Percentiles rank a stretch among this genome's conserved stretches.
Evolutionary conservation across 2,329 filamentous ascomycete genomes (phyloP).

Genomic region (Orbilia quercus): DNA sequence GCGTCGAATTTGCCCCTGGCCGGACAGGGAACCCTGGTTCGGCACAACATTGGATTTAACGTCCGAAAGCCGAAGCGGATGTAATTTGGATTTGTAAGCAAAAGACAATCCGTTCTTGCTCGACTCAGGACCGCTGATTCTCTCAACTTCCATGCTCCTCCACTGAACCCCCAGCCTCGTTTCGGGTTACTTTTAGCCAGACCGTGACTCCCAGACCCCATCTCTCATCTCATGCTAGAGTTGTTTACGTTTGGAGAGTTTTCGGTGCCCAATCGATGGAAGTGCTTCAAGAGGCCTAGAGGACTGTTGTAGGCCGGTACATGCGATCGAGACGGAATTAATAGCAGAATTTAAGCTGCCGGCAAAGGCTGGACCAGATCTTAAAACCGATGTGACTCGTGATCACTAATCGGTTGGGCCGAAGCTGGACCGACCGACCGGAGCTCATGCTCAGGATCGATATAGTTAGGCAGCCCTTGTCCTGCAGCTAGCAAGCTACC

Average conservation of each 20-base stretch:
- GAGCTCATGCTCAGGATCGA: conserved; percentile 24
- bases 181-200: conserved; percentile 56
- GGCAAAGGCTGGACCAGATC: conserved; percentile 46
- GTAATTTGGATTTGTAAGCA: conserved; percentile 55
- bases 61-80: conserved; percentile 53
- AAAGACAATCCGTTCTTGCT: conserved; percentile 1
- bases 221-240: too few relatives aligned
- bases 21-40: conserved; percentile 47
- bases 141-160: conserved; percentile 46
- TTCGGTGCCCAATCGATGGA: too few relatives aligned
- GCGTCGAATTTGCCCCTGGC: conserved; percentile 6
- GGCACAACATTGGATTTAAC: conserved; percentile 55
- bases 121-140: conserved; percentile 34
- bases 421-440: conserved; percentile 42
- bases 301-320: too few relatives aligned
- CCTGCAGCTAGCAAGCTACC: conserved; percentile 36
- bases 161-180: conserved; percentile 46
- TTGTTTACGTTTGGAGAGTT: too few relatives aligned
- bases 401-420: conserved; percentile 56
- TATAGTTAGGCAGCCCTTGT: conserved; percentile 51
- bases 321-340: too few relatives aligned
- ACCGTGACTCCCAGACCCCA: conserved; percentile 2
- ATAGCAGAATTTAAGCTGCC: too few relatives aligned
- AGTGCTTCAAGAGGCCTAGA: too few relatives aligned
- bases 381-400: conserved; percentile 44